Percentiles rank a stretch among this genome's conserved stretches.
phyloP scores from a whole-genome alignment of 1,284 basidiomycete genomes.

The Moesziomyces parantarcticus region DNA sequence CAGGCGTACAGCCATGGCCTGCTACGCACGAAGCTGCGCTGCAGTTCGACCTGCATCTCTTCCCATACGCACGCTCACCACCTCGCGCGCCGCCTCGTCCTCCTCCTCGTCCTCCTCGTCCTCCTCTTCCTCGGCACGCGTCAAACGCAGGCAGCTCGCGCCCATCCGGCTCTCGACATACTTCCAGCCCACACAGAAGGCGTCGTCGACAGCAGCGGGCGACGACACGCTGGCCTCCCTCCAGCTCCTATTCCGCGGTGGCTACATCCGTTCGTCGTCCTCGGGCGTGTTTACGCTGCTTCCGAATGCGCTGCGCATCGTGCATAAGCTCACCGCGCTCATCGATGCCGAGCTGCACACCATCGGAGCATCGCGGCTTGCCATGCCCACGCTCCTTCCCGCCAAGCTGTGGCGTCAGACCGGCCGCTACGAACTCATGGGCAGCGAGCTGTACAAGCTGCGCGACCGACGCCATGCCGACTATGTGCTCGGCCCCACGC shows the following conservation, averaged over 20 bases:
- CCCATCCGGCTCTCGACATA: slow-evolving; percentile 29
- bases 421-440: slow-evolving; percentile 61
- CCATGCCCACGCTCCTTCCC: slow-evolving; percentile 66
- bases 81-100: background rate
- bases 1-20: background rate
- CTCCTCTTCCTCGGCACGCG: background rate
- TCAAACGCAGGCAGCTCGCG: background rate
- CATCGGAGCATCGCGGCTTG: slow-evolving; percentile 62
- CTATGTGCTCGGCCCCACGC: slow-evolving; percentile 67
- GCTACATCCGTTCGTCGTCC: slow-evolving; percentile 65
- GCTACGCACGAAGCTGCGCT: background rate
- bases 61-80: slow-evolving; percentile 6
- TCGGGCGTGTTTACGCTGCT: slow-evolving; percentile 68
- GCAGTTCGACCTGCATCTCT: background rate
- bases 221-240: slow-evolving; percentile 38
- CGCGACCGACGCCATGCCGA: slow-evolving; percentile 62
- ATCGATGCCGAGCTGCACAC: slow-evolving; percentile 64
- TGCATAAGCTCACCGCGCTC: slow-evolving; percentile 62
- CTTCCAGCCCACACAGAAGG: slow-evolving; percentile 36
- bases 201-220: slow-evolving; percentile 11
- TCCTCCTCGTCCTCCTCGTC: background rate
- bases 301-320: slow-evolving; percentile 63
- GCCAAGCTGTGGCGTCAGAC: slow-evolving; percentile 64
- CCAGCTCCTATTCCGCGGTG: slow-evolving; percentile 58
- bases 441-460: slow-evolving; percentile 67